phyloP scores from a whole-genome alignment of 352 stramenopile genomes.

The Globisporangium middletonii region DNA sequence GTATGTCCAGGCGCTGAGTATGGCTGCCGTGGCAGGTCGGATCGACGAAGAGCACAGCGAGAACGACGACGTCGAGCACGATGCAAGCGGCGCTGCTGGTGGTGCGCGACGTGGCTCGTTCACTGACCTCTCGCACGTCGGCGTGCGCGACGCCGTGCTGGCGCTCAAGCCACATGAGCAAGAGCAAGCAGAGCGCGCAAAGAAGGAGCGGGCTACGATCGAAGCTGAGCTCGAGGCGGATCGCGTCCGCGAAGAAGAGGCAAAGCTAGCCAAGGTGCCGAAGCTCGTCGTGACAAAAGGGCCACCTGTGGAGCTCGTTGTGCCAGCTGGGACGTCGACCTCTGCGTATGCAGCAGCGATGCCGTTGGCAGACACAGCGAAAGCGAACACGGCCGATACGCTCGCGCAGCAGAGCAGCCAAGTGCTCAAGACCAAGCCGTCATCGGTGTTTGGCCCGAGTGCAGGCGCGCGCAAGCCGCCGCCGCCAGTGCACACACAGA shows the following conservation, averaged over 20 bases:
- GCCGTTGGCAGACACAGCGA: not conserved
- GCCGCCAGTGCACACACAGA: not conserved
- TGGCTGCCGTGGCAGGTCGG: conserved; percentile 6
- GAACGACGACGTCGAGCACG: conserved; percentile 1
- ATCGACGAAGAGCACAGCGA: conserved; percentile 7
- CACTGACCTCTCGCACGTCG: conserved; percentile 23
- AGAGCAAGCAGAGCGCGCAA: not conserved
- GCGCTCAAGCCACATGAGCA: conserved; percentile 8
- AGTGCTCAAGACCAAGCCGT: conserved; percentile 20
- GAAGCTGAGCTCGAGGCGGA: conserved; percentile 17
- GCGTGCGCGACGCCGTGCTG: conserved; percentile 18
- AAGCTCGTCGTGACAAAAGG: conserved; percentile 45
- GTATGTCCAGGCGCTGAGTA: conserved; percentile 12
- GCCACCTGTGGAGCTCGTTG: conserved; percentile 24
- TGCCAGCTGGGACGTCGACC: not conserved
- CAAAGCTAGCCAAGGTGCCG: conserved; percentile 14
- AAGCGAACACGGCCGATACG: not conserved
- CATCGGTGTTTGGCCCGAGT: conserved; percentile 20
- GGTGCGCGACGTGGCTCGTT: conserved; percentile 19
- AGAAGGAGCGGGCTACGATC: conserved; percentile 11
- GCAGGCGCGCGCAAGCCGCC: conserved; percentile 7
- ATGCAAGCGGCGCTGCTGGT: not conserved
- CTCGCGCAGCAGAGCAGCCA: conserved; percentile 19
- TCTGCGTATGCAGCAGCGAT: not conserved
- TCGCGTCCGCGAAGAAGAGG: conserved; percentile 3